These are phyloP conservation scores for Chenopodium suecicum DNA, from an alignment of 148 eudicot genomes.

Conservation along the genomic window DNA sequence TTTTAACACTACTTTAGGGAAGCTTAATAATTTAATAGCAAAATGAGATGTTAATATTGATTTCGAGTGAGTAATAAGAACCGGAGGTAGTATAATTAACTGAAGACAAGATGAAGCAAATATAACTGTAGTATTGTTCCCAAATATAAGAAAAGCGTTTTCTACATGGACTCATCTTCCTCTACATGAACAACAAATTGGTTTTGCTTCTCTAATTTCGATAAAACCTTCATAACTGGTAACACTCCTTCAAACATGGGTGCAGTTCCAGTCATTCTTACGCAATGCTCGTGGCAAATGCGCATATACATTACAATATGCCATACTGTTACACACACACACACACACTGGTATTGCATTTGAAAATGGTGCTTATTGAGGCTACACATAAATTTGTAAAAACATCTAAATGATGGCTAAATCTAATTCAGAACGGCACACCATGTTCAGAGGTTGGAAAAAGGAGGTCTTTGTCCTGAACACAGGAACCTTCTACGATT, in stretches of 20 bases:
- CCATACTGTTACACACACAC: neutral
- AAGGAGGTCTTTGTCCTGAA: slow-evolving; percentile 6
- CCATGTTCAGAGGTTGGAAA: neutral
- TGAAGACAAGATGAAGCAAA: neutral
- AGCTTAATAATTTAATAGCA: too few species aligned
- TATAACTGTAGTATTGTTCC: neutral
- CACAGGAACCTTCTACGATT: neutral
- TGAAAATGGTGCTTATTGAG: neutral
- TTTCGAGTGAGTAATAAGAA: too few species aligned
- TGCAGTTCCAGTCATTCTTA: neutral
- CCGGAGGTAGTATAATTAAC: too few species aligned
- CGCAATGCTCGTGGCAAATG: neutral
- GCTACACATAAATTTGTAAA: neutral
- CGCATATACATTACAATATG: slow-evolving; percentile 13
- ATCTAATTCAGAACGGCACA: slow-evolving; percentile 3
- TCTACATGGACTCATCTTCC: neutral
- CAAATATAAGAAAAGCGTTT: neutral
- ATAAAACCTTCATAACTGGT: neutral
- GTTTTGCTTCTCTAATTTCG: neutral
- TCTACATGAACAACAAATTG: neutral
- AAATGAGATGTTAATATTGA: too few species aligned
- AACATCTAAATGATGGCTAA: neutral
- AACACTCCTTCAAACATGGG: neutral
- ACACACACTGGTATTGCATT: neutral
- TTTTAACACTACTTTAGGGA: too few species aligned